Evolutionary conservation across 805 yeast species (phyloP).

Genomic region (Kodamaea fukazawae): DNA sequence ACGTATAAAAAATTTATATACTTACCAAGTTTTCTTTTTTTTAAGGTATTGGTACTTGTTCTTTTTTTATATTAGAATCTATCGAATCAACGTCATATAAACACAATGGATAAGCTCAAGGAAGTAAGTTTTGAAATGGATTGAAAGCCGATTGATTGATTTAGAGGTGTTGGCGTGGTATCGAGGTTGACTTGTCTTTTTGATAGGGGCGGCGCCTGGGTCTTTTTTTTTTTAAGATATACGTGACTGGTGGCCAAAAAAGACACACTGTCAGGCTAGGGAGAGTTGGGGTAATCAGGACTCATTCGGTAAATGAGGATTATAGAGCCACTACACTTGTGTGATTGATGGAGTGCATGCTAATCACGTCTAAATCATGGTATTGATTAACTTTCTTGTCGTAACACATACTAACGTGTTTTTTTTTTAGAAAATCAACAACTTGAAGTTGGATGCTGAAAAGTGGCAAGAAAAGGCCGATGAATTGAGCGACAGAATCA

Average conservation of each 20-base stretch:
- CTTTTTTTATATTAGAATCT: background rate
- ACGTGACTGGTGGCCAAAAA: too few species aligned
- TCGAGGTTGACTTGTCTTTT: too few species aligned
- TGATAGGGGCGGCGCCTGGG: too few species aligned
- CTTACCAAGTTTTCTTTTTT: slow-evolving; percentile 1
- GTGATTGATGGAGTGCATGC: too few species aligned
- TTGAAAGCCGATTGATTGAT: background rate
- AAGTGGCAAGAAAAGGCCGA: slow-evolving; percentile 97
- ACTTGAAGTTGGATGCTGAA: slow-evolving; percentile 92
- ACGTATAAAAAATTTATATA: slow-evolving; percentile 1
- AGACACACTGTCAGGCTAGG: too few species aligned
- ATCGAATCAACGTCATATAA: slow-evolving; percentile 2
- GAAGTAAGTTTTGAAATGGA: slow-evolving; percentile 43
- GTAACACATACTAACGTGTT: slow-evolving; percentile 4
- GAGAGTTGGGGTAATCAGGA: too few species aligned
- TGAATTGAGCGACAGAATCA: slow-evolving; percentile 74
- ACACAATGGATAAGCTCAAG: slow-evolving; percentile 57
- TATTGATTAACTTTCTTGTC: too few species aligned
- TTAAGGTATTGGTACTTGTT: background rate
- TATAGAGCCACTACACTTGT: too few species aligned
- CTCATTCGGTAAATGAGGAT: too few species aligned
- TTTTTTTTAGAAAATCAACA: slow-evolving; percentile 65
- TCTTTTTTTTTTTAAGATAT: background rate
- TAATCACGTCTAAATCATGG: too few species aligned
- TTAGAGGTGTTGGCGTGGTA: too few species aligned